phyloP scores from a whole-genome alignment of 1,284 basidiomycete genomes.

The Microstroma glucosiphilum region DNA sequence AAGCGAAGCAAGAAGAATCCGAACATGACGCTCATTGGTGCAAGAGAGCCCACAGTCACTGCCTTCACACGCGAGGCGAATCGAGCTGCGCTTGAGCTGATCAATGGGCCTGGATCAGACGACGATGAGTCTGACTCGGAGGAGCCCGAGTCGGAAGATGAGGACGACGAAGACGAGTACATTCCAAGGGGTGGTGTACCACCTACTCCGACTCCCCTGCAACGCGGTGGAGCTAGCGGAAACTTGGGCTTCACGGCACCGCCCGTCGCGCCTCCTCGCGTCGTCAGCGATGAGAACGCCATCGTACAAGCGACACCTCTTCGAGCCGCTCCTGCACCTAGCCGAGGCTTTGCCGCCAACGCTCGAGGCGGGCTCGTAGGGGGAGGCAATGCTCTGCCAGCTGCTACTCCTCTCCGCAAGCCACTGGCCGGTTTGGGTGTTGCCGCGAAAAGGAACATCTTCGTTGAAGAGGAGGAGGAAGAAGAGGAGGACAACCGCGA shows the following conservation, averaged over 20 bases:
- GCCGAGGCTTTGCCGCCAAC: background rate
- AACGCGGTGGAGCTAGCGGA: too few species aligned
- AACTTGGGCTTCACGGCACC: too few species aligned
- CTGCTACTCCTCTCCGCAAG: constrained; percentile 27
- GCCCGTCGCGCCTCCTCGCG: background rate
- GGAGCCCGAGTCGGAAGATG: constrained; percentile 19
- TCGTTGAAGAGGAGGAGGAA: constrained; percentile 20
- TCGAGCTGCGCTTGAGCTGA: too few species aligned
- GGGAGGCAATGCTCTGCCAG: constrained; percentile 10
- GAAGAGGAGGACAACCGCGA: constrained; percentile 16
- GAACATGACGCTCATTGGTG: too few species aligned
- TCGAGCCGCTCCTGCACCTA: constrained; percentile 3
- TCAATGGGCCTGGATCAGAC: constrained; percentile 9
- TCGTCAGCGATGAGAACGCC: constrained; percentile 26
- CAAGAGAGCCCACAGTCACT: too few species aligned
- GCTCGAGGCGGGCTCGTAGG: constrained; percentile 1
- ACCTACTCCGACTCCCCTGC: too few species aligned
- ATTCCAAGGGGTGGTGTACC: background rate
- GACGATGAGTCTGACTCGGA: constrained; percentile 21
- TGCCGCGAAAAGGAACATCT: background rate
- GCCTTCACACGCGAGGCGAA: too few species aligned
- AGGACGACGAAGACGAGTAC: constrained; percentile 18
- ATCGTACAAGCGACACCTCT: constrained; percentile 15
- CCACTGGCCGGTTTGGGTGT: constrained; percentile 10
- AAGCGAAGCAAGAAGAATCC: too few species aligned